Evolutionary conservation across 1,284 basidiomycete genomes (phyloP), one percentile per base, ranked within the genome.

Genomic region (Tremellales sp.): DNA sequence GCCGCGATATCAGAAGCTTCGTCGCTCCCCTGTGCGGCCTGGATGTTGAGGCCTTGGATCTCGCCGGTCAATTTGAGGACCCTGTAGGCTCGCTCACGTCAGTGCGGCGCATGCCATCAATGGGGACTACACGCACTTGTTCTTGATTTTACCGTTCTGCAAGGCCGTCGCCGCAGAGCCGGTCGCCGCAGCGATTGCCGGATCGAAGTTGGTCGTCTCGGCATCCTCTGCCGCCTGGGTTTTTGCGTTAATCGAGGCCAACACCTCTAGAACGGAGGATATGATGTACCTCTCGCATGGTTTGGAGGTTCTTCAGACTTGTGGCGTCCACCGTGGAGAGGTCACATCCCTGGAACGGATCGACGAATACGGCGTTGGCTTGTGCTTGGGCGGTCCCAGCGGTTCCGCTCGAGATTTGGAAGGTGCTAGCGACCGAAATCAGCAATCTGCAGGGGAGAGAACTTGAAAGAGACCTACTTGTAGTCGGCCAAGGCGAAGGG

Each of bases 41-140:
- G 63, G 63, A 77, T 77, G 47, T 74, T 68, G 13, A 75, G 52
- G 29, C 60, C 73, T 56, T 75, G 73, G 18, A 72, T 62, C 51
- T 72, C 66, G 26, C 72, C 77, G 21, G 75, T 76, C 45, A 78
- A 63, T 65, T 79, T 79, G 27, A 79, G 60, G 26, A 78, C 77
- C 68, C 48, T 50, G 19, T 14, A 18, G 5, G 19, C 32, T 13
- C 13, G 25, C 29, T n/a, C 6, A 10, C 12, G 29, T 43, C 14
- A 28, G 5, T 26, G 12, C 18, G 9, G n/a, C 22, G n/a, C n/a
- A 6, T n/a, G 9, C n/a, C 18, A 16, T 19, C 18, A 27, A 7
- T 19, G 5, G 21, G 18, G 22, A 18, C 27, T 19, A n/a, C 3
- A 47, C 48, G 29, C 19, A 49, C 50, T 79, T 78, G 72, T 79